These are phyloP conservation scores for Ogataea haglerorum DNA, from an alignment of 805 yeast species.

Conservation along the genomic window DNA sequence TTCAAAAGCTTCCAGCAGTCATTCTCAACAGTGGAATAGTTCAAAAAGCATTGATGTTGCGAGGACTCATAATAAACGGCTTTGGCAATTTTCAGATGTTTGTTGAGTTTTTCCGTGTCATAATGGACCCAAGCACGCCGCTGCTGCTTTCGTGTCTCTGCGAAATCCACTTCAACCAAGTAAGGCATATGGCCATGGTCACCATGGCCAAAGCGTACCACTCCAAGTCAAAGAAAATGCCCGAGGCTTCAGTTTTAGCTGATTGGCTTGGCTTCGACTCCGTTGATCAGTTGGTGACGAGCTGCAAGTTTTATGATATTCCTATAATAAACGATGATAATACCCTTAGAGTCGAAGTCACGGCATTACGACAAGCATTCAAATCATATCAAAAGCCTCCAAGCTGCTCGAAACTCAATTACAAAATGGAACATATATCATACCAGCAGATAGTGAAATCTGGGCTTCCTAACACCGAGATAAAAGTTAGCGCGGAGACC, in stretches of 20 bases:
- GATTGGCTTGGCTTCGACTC: constrained; percentile 65
- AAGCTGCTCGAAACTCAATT: constrained; percentile 41
- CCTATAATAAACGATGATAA: constrained; percentile 34
- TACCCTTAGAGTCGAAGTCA: constrained; percentile 37
- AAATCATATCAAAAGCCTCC: constrained; percentile 41
- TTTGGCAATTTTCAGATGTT: constrained; percentile 61
- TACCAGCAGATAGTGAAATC: constrained; percentile 39
- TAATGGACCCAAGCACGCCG: constrained; percentile 52
- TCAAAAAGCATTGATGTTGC: constrained; percentile 67
- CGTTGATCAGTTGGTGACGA: constrained; percentile 47
- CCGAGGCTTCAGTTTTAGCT: constrained; percentile 41
- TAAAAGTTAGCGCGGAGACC: constrained; percentile 10
- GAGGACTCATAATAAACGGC: constrained; percentile 65
- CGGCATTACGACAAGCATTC: constrained; percentile 35
- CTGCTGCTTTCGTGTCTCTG: constrained; percentile 67
- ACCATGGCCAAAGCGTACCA: constrained; percentile 66
- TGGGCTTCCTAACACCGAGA: constrained; percentile 28
- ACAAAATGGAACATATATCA: constrained; percentile 31
- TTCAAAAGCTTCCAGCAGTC: constrained; percentile 61
- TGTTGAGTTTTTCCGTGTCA: constrained; percentile 56
- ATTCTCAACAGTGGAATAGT: constrained; percentile 54
- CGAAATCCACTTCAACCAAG: constrained; percentile 77
- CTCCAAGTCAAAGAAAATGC: constrained; percentile 64
- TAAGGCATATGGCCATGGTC: constrained; percentile 69
- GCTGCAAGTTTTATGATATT: constrained; percentile 64